A percentile compares a stretch with the other conserved stretches of the same genome.
phyloP scores from a whole-genome alignment of 192 early-diverging fungal species.

The Mortierella claussenii region DNA sequence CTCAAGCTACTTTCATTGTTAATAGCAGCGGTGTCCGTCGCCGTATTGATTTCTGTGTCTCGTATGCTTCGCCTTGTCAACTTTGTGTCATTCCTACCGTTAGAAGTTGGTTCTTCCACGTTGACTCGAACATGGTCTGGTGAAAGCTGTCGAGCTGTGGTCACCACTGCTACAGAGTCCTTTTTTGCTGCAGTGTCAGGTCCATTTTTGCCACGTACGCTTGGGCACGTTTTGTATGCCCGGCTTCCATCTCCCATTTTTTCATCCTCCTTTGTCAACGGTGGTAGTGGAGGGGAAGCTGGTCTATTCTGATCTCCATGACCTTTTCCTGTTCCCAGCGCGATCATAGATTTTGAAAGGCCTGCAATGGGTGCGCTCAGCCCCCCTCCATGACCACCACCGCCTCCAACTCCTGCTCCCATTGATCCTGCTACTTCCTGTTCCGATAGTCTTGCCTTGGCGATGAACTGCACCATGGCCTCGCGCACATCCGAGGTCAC shows the following conservation, averaged over 20 bases:
- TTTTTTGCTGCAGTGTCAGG: neutral
- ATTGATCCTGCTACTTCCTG: neutral
- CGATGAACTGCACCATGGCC: constrained; percentile 45
- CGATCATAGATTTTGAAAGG: too few species aligned
- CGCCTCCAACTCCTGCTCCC: neutral
- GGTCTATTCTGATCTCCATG: too few species aligned
- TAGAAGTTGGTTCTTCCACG: constrained; percentile 5
- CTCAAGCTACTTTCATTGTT: too few species aligned
- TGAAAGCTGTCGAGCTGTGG: neutral
- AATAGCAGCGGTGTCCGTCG: too few species aligned
- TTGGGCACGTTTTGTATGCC: constrained; percentile 10
- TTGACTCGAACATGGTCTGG: constrained; percentile 22
- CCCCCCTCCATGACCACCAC: neutral
- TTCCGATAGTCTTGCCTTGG: neutral
- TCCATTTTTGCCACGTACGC: neutral
- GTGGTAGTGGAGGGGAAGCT: neutral
- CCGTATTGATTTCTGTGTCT: constrained; percentile 3
- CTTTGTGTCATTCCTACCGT: neutral
- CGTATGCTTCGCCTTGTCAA: constrained; percentile 12
- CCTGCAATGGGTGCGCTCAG: too few species aligned
- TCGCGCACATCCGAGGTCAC: constrained; percentile 41
- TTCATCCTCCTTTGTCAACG: constrained; percentile 36
- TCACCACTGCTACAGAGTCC: neutral
- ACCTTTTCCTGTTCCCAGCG: too few species aligned
- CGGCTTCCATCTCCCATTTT: constrained; percentile 45